Evolutionary conservation across 305 asterid genomes (phyloP).

Genomic region (Fraxinus dipetala): DNA sequence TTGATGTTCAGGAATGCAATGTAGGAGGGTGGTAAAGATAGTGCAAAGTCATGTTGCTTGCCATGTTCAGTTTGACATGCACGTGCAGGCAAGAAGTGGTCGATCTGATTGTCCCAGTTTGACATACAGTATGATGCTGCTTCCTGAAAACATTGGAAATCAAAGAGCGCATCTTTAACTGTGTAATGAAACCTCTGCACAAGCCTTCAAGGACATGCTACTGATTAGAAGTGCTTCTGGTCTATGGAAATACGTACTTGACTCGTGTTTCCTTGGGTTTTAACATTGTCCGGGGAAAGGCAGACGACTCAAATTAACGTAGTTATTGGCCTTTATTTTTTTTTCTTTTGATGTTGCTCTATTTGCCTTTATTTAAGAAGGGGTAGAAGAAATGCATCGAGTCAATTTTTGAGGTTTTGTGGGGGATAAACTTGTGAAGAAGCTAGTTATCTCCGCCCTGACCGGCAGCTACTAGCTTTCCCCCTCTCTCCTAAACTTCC

Average conservation of each 20-base stretch:
- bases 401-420: background rate
- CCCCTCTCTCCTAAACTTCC: no score
- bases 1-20: background rate
- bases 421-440: background rate
- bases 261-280: background rate
- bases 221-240: background rate
- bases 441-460: background rate
- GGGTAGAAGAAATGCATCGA: background rate
- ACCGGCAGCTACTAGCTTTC: no score
- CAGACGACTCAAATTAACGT: background rate
- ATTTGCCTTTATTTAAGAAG: background rate
- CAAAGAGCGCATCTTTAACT: slow-evolving; percentile 61
- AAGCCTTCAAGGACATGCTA: background rate
- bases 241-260: background rate
- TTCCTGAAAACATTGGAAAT: slow-evolving; percentile 36
- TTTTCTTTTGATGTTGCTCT: background rate
- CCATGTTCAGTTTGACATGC: background rate
- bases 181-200: slow-evolving; percentile 24
- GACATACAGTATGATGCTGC: background rate
- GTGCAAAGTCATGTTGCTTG: background rate
- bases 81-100: background rate
- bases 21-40: background rate
- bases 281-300: background rate
- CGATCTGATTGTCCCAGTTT: background rate
- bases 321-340: background rate